Evolutionary conservation across 805 yeast genomes (phyloP), one percentile per base, ranked within the genome.

Genomic region (Wickerhamomyces sydowiorum): DNA sequence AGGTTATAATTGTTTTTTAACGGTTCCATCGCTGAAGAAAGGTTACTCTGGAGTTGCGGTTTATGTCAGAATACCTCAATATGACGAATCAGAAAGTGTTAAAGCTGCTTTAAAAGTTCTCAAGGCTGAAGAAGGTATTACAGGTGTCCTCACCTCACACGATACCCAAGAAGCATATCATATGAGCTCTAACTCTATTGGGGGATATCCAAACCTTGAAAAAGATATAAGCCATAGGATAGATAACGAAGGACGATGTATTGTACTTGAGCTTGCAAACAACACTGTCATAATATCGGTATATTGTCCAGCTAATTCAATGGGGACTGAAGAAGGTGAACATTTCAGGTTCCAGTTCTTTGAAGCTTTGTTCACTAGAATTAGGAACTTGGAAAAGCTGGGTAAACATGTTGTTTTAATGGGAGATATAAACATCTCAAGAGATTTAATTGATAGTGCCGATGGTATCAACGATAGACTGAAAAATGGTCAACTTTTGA

Each of bases 11-110:
- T 70, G 85, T 2, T 91, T 79, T 52, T 75, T 88, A 27, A 70
- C 91, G 0, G 65, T 88, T 12, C 95, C 96, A 0, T 59, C 57
- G 10, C 43, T 57, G 3, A 85, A 79, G 56, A 85, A 80, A 54
- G 98, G 98, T 0, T 93, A 93, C 59, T 77, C 91, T 42, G 99
- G 99, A 0, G 97, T 91, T 1, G 95, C 90, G 0, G 75, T 91
- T 3, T 91, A 86, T 62, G 72, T 86, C 2, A 65, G 89, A 37
- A 61, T 67, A 3, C 78, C 82, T 1, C 51, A 55, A 1, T 63
- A 61, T 0, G 61, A 59, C 10, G 85, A 82, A 21, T 60, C 73
- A 0, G 56, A 60, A 1, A 36, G 48, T 19, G 41, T 65, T 2
- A 57, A 52, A 40, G 55, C 58, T 17, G 57, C 70, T 2, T 56